A percentile compares a stretch with the other conserved stretches of the same genome.
These are phyloP conservation scores for Brassica carinata DNA, from an alignment of 345 rosid species.

Conservation along the genomic window DNA sequence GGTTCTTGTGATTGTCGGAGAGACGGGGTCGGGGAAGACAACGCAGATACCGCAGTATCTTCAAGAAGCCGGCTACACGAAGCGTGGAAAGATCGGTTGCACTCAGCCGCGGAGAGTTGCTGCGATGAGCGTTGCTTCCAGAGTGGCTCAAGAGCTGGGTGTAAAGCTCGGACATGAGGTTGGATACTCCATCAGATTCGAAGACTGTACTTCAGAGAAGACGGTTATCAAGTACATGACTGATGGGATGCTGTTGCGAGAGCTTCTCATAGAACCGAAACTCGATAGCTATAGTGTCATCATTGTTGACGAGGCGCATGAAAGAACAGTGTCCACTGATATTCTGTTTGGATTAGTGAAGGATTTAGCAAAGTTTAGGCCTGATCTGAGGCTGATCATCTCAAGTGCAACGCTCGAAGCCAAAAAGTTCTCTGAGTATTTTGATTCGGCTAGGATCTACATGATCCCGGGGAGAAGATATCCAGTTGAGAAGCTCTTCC, in stretches of 20 bases:
- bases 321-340: slow-evolving; percentile 92
- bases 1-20: slow-evolving; percentile 93
- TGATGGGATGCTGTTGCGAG: slow-evolving; percentile 93
- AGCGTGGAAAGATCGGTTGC: slow-evolving; percentile 82
- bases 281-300: slow-evolving; percentile 81
- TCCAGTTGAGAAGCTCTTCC: slow-evolving; percentile 82
- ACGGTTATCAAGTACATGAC: slow-evolving; percentile 92
- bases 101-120: slow-evolving; percentile 96
- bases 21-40: slow-evolving; percentile 96
- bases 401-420: slow-evolving; percentile 98
- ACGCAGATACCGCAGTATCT: slow-evolving; percentile 94
- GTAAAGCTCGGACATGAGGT: slow-evolving; percentile 95
- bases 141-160: slow-evolving; percentile 92
- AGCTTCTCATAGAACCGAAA: slow-evolving; percentile 85
- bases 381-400: slow-evolving; percentile 78
- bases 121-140: slow-evolving; percentile 92
- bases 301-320: slow-evolving; percentile 96
- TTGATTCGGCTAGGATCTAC: slow-evolving; percentile 84
- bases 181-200: slow-evolving; percentile 93
- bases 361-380: slow-evolving; percentile 77
- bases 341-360: slow-evolving; percentile 45
- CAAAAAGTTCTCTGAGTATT: slow-evolving; percentile 88
- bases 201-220: slow-evolving; percentile 91
- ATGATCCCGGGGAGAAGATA: slow-evolving; percentile 89
- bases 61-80: slow-evolving; percentile 86